phyloP scores from a whole-genome alignment of 2,329 filamentous ascomycete genomes.

The Beauveria sp. region DNA sequence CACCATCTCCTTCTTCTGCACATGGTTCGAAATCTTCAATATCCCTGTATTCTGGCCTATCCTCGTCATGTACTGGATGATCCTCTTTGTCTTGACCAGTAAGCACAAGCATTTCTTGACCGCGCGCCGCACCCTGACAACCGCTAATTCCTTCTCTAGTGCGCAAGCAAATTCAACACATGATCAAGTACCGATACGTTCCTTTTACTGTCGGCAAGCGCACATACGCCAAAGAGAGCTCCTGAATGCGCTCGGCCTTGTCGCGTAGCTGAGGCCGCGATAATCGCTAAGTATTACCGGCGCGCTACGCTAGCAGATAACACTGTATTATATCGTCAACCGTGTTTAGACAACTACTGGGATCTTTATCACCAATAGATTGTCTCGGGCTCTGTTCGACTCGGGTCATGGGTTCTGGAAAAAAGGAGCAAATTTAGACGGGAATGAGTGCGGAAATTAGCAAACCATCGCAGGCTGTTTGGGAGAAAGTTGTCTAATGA shows the following conservation, averaged over 20 bases:
- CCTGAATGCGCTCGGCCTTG: conserved; percentile 19
- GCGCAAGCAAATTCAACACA: conserved; percentile 99
- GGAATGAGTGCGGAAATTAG: not conserved
- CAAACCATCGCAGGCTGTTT: not conserved
- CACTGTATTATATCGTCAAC: conserved; percentile 4
- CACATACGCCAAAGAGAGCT: conserved; percentile 62
- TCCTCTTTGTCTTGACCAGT: conserved; percentile 94
- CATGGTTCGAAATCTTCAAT: conserved; percentile 91
- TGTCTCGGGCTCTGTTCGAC: not conserved
- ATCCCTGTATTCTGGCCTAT: conserved; percentile 99
- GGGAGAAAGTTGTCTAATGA: conserved; percentile 11
- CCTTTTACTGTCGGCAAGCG: conserved; percentile 90
- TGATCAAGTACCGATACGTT: conserved; percentile 99
- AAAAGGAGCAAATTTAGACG: conserved; percentile 10
- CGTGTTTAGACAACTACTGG: not conserved
- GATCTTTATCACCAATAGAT: too few species aligned
- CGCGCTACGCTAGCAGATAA: not conserved
- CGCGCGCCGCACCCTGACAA: not conserved
- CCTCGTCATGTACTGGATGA: conserved; percentile 96
- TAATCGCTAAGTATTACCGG: not conserved
- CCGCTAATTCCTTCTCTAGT: conserved; percentile 44
- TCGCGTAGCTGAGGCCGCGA: not conserved
- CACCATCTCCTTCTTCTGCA: conserved; percentile 74
- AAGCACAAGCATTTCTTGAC: conserved; percentile 45
- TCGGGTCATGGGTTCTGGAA: conserved; percentile 8